Conservation (phyloP, 1,284 basidiomycete genomes). For the Ceratobasidium sp. region DNA sequence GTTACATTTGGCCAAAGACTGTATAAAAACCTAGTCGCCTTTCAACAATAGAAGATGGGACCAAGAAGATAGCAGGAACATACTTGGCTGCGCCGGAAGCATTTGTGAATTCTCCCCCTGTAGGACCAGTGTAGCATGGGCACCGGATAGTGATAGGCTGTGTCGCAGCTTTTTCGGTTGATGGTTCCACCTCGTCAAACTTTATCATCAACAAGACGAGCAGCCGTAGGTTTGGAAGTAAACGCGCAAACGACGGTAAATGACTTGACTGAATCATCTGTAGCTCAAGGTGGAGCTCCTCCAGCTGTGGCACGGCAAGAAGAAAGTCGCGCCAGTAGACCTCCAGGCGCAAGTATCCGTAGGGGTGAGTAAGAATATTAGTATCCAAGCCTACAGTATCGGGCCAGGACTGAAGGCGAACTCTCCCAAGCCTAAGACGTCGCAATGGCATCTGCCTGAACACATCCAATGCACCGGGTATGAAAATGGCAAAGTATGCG, state of each 20-base stretch:
- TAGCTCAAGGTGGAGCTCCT: conserved; percentile 1
- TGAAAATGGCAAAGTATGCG: neutral
- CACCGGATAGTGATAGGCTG: conserved; percentile 15
- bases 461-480: neutral
- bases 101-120: neutral
- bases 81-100: neutral
- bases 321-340: conserved; percentile 7
- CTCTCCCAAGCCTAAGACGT: neutral
- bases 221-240: neutral
- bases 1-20: conserved; percentile 1
- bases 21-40: neutral
- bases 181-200: neutral
- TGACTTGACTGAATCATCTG: neutral
- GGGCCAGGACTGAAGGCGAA: neutral
- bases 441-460: neutral
- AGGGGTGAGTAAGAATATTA: neutral
- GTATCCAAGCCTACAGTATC: neutral
- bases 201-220: neutral
- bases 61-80: neutral
- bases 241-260: neutral
- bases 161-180: neutral
- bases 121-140: neutral
- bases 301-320: neutral
- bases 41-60: neutral
- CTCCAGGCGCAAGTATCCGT: neutral